Base-by-base conservation (phyloP, 495 filamentous ascomycete genomes). In the Thozetella sp. region DNA sequence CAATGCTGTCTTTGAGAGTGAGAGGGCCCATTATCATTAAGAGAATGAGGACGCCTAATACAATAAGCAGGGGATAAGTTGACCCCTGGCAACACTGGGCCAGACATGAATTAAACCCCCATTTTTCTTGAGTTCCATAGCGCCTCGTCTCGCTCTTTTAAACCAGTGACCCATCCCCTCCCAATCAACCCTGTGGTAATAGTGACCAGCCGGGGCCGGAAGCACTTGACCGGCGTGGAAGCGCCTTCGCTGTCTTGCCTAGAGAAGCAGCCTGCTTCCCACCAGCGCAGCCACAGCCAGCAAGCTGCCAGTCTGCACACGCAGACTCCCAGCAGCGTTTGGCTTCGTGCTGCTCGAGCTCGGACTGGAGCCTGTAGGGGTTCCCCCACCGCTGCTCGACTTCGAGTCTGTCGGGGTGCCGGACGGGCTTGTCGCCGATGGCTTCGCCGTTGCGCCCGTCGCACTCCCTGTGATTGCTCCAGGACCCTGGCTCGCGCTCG, bases 401-500 rank as follows among this genome's bases (percentile, higher is more conserved):
- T 40, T 15, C 23, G 50, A 51, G 27, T 3, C 20, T 52, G 52
- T 6, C 30, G 6, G 9, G 17, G 30, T 37, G 30, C 9, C 17
- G 30, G 30, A 9, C 6, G n/a, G n/a, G n/a, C n/a, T n/a, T 15
- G 30, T 37, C 11, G 43, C 10, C 50, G 59, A 52, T 2, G 54
- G 57, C 20, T 58, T 60, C 22, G 64, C 64, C 15, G 68, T 73
- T 2, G 75, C 75, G 4, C 58, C 58, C 37, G 71, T 64, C 10
- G 75, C 75, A 26, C 57, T 66, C 9, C 75, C 71, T 23, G 73
- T 79, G 56, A 77, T 74, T 10, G 51, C 24, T 3, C 76, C 73
- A 0, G 71, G 72, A 0, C 72, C 75, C 56, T 71, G 72, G 17
- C 54, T 45, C 0, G 60, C 61, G 12, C 50, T 72, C 0, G 68